Base-by-base conservation (phyloP, 768 basidiomycete species). In the Asterophora parasitica region DNA sequence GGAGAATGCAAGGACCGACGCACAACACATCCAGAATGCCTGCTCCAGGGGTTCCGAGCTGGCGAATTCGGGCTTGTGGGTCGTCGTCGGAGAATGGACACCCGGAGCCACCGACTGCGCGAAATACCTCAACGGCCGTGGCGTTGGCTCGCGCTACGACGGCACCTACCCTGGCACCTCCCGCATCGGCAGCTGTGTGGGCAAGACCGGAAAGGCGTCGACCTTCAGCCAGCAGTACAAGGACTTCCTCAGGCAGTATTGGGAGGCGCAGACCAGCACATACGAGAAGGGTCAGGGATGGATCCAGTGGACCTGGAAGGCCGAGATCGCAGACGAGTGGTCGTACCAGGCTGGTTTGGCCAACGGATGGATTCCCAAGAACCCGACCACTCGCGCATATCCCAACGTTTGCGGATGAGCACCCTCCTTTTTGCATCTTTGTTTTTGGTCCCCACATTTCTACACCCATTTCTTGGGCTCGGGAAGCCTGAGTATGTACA, bases 31-130 rank as follows among this genome's bases (percentile, higher is more conserved):
- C 34, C 52, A 65, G 40, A 59, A 72, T 2, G 85, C 83, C 3
- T 92, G 89, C 57, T 53, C 54, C 41, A 62, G 67, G 31, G 71
- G 66, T 10, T 65, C 69, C 8, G 56, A 67, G 0, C 72, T 91
- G 4, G 60, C 75, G 0, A 55, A 59, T n/a, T 82, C 81, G 54
- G 73, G 78, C 32, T 75, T 93, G 23, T 92, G 89, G 92, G 74
- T 80, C 13, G 72, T 92, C 37, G 89, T 92, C 19, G 92, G 92
- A 32, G 92, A 96, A 68, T 96, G 88, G 83, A 82, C 86, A 1
- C 77, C 88, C 2, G 86, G 85, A 1, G 67, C 75, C 44, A 91
- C 79, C 7, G 90, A 90, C 58, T 89, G 88, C 54, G 83, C 84
- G 10, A 83, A 77, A 58, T 88, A 87, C 63, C 71, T 96, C 39